A percentile compares a stretch with the other conserved stretches of the same genome.
These are phyloP conservation scores for Begonia peltatifolia DNA, from an alignment of 306 rosid genomes.

Conservation along the genomic window DNA sequence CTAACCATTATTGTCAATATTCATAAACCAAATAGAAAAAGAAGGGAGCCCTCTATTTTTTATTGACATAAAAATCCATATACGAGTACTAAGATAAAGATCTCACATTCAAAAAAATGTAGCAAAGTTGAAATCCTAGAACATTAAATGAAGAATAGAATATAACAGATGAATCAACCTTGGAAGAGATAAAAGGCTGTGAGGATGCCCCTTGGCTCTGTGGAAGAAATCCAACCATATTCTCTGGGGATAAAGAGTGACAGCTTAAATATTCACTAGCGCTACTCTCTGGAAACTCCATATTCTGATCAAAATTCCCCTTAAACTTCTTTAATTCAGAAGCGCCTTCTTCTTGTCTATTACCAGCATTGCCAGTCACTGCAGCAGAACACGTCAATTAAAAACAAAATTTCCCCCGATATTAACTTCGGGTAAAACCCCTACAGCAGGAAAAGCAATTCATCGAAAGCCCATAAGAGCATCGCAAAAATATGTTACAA, in stretches of 20 bases:
- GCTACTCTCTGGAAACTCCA: constrained; percentile 13
- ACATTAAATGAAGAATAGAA: background rate
- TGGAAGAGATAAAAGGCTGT: constrained; percentile 12
- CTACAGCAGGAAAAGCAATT: background rate
- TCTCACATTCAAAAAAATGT: too few relatives aligned
- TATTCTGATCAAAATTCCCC: constrained; percentile 18
- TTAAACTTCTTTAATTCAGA: constrained; percentile 26
- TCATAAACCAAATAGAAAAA: too few relatives aligned
- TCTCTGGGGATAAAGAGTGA: constrained; percentile 8
- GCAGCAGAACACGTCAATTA: constrained; percentile 7
- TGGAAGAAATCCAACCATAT: constrained; percentile 16
- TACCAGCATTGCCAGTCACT: constrained; percentile 37
- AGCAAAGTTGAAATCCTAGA: too few relatives aligned
- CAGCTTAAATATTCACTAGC: constrained; percentile 1
- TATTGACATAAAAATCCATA: too few relatives aligned
- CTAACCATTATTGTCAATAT: too few relatives aligned
- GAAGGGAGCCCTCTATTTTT: too few relatives aligned
- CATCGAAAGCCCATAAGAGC: background rate
- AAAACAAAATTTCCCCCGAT: background rate
- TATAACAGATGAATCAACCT: constrained; percentile 27
- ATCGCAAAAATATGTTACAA: too few relatives aligned
- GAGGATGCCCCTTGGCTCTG: constrained; percentile 7
- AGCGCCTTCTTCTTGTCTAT: constrained; percentile 26
- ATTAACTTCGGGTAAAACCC: background rate
- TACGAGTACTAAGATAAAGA: too few relatives aligned